Evolutionary conservation across 345 rosid species (phyloP), one percentile per base, ranked within the genome.

Genomic region (Eucalyptus brandiana): DNA sequence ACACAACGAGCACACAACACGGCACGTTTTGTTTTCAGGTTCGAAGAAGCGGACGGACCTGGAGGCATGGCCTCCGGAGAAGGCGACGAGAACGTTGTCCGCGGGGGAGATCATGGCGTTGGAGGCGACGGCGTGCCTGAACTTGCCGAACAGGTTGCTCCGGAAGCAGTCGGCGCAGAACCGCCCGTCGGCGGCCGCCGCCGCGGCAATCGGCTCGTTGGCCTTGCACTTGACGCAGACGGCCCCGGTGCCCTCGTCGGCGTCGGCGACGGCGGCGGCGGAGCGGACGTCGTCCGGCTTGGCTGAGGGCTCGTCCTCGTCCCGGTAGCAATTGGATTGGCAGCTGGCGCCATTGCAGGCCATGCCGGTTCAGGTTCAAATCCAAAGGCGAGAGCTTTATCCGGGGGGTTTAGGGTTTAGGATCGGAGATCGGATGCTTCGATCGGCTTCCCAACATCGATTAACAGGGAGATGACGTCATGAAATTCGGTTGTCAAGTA

Each of bases 1-100:
- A 53, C 54, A 3, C 54, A 17, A 51, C 54, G 54, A 67, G 76
- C 76, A 67, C 37, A 16, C 42, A 0, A 65, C 42, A 32, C 42
- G 80, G 45, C 15, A 24, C 81, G 1, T 72, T 72, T 5, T 69
- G 56, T 34, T 37, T 18, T 18, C 44, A 67, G 81, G 81, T 72
- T 4, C 16, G 30, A 85, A 86, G n/a, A 12, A 54, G 88, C 69
- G 32, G 19, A 54, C 32, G 47, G 62, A 96, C 98, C 99, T 95
- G 88, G 99, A 98, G 91, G 96, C 91, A 87, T 96, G 93, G 85
- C 98, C 99, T 17, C 98, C 99, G 10, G 99, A 97, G 96, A 98
- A 96, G 50, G 99, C 98, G 42, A 98, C 97, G 65, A 96, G 99
- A 40, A 96, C 96, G 14, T 97, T 94, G 90, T 97, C 99, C 13